Evolutionary conservation across 257 asterid species (phyloP), one percentile per base, ranked within the genome.

Genomic region (Solanum habrochaites): DNA sequence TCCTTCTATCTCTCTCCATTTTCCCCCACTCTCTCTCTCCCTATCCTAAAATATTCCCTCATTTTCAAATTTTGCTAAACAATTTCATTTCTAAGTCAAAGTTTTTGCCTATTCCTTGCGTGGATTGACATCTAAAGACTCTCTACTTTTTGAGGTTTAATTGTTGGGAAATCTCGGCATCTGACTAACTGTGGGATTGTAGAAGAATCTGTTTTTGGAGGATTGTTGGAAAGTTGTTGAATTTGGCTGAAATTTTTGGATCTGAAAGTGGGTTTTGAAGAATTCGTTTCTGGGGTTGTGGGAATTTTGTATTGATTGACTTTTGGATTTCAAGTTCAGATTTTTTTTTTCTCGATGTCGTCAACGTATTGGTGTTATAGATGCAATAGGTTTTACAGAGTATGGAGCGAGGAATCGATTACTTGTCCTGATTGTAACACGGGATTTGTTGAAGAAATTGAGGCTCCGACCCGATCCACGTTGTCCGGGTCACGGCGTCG

Each of bases 341-440:
- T 77, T 90, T 89, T 91, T 16, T 89, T 37, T 37, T 37, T 35
- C 39, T 91, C 92, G 88, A 92, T 87, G 93, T 89, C 93, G 88
- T 91, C 96, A 37, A 71, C 93, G 12, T 94, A 91, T 91, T 95
- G 96, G 96, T 95, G 96, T 86, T 92, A 95, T 88, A 91, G 95
- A 74, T 95, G 98, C 95, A 93, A 90, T 89, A 91, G 93, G 52
- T 92, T 92, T 86, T 90, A 94, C 29, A 88, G 96, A 90, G 95
- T 89, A 86, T 86, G 84, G 91, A 89, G 82, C 85, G 91, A 88
- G 47, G 95, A 94, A 20, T 88, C 95, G 83, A 83, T 93, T 86
- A 58, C 87, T 31, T 95, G 98, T 91, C 97, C 97, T 71, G 96
- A 94, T 88, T 95, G 98, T 87, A 89, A 67, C 90, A 49, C 92